These are phyloP conservation scores for Yamadazyma atmosphaerica DNA, from an alignment of 1,139 yeast genomes.

Conservation along the genomic window DNA sequence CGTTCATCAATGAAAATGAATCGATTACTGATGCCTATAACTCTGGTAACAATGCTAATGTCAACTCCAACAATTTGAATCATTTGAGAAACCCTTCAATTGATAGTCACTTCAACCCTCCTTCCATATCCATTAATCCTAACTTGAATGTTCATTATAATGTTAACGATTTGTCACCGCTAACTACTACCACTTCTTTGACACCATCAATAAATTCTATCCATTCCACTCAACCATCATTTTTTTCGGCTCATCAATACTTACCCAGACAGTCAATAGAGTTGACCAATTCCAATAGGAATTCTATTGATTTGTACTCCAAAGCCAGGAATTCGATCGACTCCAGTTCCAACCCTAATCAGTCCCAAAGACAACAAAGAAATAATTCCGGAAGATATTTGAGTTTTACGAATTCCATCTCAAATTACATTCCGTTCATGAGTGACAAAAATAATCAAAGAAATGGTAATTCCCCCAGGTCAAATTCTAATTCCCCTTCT, in stretches of 20 bases:
- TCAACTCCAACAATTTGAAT: slow-evolving; percentile 3
- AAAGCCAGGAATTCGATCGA: slow-evolving; percentile 31
- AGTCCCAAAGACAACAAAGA: slow-evolving; percentile 11
- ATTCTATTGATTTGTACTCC: slow-evolving; percentile 34
- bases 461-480: slow-evolving; percentile 19
- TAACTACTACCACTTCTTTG: slow-evolving; percentile 47
- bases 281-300: slow-evolving; percentile 35
- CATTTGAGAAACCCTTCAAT: slow-evolving; percentile 18
- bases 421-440: slow-evolving; percentile 48
- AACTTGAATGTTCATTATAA: slow-evolving; percentile 10
- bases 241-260: slow-evolving; percentile 48
- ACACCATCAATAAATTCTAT: slow-evolving; percentile 44
- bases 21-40: slow-evolving; percentile 6
- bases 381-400: slow-evolving; percentile 23
- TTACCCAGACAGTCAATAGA: slow-evolving; percentile 41
- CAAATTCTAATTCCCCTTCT: slow-evolving; percentile 23
- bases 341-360: slow-evolving; percentile 14
- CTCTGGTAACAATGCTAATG: slow-evolving; percentile 6
- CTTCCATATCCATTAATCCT: slow-evolving; percentile 12
- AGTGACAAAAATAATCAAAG: slow-evolving; percentile 28
- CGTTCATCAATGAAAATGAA: slow-evolving; percentile 12
- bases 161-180: slow-evolving; percentile 37
- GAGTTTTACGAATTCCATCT: slow-evolving; percentile 40
- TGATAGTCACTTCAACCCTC: slow-evolving; percentile 17
- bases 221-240: slow-evolving; percentile 47